Base-by-base conservation (phyloP, 2,329 filamentous ascomycete genomes). In the Pyricularia pennisetigena region DNA sequence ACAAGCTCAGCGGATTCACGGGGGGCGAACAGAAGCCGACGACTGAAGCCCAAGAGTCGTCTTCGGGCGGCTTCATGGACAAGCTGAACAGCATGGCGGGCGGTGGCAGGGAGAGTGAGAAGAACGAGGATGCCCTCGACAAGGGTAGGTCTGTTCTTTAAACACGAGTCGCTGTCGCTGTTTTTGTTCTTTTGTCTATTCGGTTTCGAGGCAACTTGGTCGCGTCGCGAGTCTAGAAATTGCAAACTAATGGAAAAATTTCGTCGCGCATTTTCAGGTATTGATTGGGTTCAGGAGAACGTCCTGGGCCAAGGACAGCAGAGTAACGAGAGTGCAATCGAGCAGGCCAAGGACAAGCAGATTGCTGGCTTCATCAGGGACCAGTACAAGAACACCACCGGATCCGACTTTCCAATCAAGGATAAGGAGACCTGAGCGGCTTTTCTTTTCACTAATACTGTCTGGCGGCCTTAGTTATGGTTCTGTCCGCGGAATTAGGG, bases 331-430 rank as follows among this genome's bases (percentile, higher is more conserved):
- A 82, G 78, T 66, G 92, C 92, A 5, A 75, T 88, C 24, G 92
- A 96, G 80, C 92, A 96, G 79, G 90, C 89, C 73, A 94, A 94
- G 81, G 92, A 95, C 76, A 89, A 92, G 78, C 82, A 90, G 76
- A 91, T 94, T 73, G 88, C 86, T 30, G 89, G 93, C 76, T 89
- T 85, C 76, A 87, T 94, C 72, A 86, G 91, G 54, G 78, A 78
- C 61, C 81, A 90, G 78, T 94, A 93, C 84, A 93, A 92, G 83
- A 79, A 73, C 64, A 75, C 79, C 0, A 90, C 89, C 0, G 92
- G 92, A 69, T 86, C 79, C 6, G 91, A 94, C 8, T 76, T 94
- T 67, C 88, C 88, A 30, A 79, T 93, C 76, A 81, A 85, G 75
- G 91, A 93, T 77, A 93, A 92, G 82, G 81, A 87, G 49, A 12